A percentile compares a stretch with the other conserved stretches of the same genome.
phyloP scores from a whole-genome alignment of 2,329 filamentous ascomycete species.

The Penicillium vulpinum region DNA sequence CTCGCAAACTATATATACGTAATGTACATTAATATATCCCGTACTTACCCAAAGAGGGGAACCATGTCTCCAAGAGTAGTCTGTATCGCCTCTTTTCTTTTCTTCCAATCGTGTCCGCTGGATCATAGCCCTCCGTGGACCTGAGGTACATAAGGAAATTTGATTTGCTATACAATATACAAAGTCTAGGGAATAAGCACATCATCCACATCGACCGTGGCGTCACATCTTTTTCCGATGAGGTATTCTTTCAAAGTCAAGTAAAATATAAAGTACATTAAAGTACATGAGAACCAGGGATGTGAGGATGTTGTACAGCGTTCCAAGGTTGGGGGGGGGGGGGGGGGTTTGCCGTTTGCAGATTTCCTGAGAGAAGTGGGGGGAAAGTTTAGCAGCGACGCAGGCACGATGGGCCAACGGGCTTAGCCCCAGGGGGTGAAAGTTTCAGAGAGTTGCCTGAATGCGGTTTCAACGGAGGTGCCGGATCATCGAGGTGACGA shows the following conservation, averaged over 20 bases:
- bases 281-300: conserved; percentile 19
- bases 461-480: conserved; percentile 8
- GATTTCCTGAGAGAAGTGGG: not conserved
- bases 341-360: conserved; percentile 13
- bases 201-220: conserved; percentile 20
- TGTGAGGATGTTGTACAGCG: not conserved
- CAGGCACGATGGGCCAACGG: conserved; percentile 8
- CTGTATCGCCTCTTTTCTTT: not conserved
- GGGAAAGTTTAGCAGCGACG: conserved; percentile 6
- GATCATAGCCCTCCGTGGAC: not conserved
- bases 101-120: conserved; percentile 3
- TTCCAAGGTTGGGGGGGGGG: too few relatives aligned
- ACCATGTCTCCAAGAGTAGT: not conserved
- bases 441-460: conserved; percentile 10
- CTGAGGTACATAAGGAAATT: too few relatives aligned
- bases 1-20: not conserved
- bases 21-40: not conserved
- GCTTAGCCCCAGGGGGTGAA: conserved; percentile 5
- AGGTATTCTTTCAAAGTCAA: not conserved
- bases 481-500: conserved; percentile 8
- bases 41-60: not conserved
- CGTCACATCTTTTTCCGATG: conserved; percentile 10
- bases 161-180: not conserved
- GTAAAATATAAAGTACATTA: conserved; percentile 8
- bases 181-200: conserved; percentile 10